Percentiles rank a stretch among this genome's conserved stretches.
phyloP scores from a whole-genome alignment of 2,329 filamentous ascomycete genomes.

The Fusarium clavum region DNA sequence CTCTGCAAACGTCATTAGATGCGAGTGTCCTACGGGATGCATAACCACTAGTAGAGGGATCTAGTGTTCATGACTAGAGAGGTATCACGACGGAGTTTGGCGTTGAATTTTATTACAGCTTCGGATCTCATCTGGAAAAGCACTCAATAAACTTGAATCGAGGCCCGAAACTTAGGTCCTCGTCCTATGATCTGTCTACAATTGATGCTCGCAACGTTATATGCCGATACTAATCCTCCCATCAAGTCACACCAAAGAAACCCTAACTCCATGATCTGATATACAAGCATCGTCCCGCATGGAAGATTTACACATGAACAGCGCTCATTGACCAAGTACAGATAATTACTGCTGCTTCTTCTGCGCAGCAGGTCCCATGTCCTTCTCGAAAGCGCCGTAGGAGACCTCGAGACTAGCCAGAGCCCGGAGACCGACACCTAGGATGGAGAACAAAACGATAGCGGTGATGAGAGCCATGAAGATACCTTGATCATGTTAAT shows the following conservation, averaged over 20 bases:
- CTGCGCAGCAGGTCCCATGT: slow-evolving; percentile 88
- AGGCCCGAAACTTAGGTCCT: slow-evolving; percentile 15
- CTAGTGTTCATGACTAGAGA: slow-evolving; percentile 13
- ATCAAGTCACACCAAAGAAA: slow-evolving; percentile 44
- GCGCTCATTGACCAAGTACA: slow-evolving; percentile 18
- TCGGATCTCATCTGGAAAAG: slow-evolving; percentile 31
- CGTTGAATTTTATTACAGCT: slow-evolving; percentile 36
- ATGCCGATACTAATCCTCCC: slow-evolving; percentile 41
- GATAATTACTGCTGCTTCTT: slow-evolving; percentile 70
- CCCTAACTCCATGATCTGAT: slow-evolving; percentile 49
- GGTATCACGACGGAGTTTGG: slow-evolving; percentile 42
- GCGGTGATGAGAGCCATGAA: slow-evolving; percentile 85
- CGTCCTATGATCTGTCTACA: slow-evolving; percentile 38
- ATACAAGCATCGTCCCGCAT: slow-evolving; percentile 40
- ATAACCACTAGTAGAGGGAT: slow-evolving; percentile 1
- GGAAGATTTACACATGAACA: slow-evolving; percentile 25
- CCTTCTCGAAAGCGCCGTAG: slow-evolving; percentile 96
- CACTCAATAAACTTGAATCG: slow-evolving; percentile 21
- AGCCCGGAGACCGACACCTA: slow-evolving; percentile 81
- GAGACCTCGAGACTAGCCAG: slow-evolving; percentile 86
- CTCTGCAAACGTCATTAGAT: neutral
- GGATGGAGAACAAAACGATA: slow-evolving; percentile 78
- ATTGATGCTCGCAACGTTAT: slow-evolving; percentile 35
- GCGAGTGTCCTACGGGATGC: neutral
- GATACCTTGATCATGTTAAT: slow-evolving; percentile 68